phyloP scores from a whole-genome alignment of 1,284 basidiomycete genomes.

The Schizophyllum commune region DNA sequence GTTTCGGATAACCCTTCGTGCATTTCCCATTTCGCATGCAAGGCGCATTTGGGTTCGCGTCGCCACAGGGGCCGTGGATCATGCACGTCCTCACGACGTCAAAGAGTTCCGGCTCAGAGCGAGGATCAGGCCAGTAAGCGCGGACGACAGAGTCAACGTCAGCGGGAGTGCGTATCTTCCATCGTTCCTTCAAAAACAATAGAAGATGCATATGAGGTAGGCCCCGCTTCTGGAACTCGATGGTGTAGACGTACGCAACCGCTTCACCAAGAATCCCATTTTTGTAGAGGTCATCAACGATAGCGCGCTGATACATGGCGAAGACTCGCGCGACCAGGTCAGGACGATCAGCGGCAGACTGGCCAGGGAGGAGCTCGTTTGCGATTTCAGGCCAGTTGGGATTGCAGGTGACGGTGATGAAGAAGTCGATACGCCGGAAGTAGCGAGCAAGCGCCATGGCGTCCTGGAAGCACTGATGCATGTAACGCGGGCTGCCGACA shows the following conservation, averaged over 20 bases:
- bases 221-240: constrained; percentile 45
- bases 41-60: constrained; percentile 20
- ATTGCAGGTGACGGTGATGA: constrained; percentile 42
- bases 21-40: constrained; percentile 37
- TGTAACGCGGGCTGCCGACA: constrained; percentile 29
- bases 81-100: constrained; percentile 26
- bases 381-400: constrained; percentile 37
- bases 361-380: constrained; percentile 28
- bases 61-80: constrained; percentile 41
- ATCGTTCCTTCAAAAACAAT: constrained; percentile 25
- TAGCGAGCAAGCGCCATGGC: constrained; percentile 31
- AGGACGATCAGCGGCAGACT: constrained; percentile 32
- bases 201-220: constrained; percentile 41
- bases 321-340: constrained; percentile 41
- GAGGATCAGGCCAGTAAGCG: constrained; percentile 34
- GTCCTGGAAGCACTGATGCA: constrained; percentile 37
- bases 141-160: constrained; percentile 33
- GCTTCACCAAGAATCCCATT: constrained; percentile 25
- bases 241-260: constrained; percentile 32
- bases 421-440: constrained; percentile 29
- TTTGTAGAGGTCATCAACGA: constrained; percentile 29
- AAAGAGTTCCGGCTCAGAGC: constrained; percentile 28
- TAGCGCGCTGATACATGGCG: constrained; percentile 27
- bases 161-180: constrained; percentile 23
- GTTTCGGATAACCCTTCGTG: constrained; percentile 33